Evolutionary conservation across 441 rosid species (phyloP).

Genomic region (Croton setiger): DNA sequence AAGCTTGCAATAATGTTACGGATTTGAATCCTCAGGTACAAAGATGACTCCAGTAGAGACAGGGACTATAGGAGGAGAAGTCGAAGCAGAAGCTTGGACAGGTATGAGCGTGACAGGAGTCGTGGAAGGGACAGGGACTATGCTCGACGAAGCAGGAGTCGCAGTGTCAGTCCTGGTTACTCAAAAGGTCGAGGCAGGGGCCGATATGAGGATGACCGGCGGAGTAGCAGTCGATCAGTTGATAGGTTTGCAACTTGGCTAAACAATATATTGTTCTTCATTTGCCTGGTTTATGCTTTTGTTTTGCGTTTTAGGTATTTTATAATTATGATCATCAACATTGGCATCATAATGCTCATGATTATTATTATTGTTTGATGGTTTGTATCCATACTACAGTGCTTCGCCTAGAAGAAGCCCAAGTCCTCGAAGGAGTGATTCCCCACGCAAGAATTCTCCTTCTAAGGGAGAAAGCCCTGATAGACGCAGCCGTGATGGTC

Average conservation of each 20-base stretch:
- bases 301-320: not conserved
- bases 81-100: slow-evolving; percentile 56
- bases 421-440: slow-evolving; percentile 38
- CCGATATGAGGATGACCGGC: slow-evolving; percentile 48
- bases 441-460: slow-evolving; percentile 37
- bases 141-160: slow-evolving; percentile 47
- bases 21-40: slow-evolving; percentile 26
- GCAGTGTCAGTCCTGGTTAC: slow-evolving; percentile 53
- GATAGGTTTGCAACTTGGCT: slow-evolving; percentile 32
- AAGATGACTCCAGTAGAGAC: slow-evolving; percentile 44
- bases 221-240: slow-evolving; percentile 40
- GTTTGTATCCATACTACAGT: slow-evolving; percentile 1
- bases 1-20: not conserved
- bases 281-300: not conserved
- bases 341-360: too few species aligned
- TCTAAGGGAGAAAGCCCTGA: slow-evolving; percentile 36
- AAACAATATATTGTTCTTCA: not conserved
- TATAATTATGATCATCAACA: too few species aligned
- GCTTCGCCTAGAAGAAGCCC: slow-evolving; percentile 42
- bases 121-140: slow-evolving; percentile 50
- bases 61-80: slow-evolving; percentile 45
- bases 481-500: slow-evolving; percentile 30
- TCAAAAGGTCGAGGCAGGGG: slow-evolving; percentile 38
- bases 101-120: slow-evolving; percentile 43
- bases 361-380: too few species aligned